Evolutionary conservation across 2,329 filamentous ascomycete genomes (phyloP), one percentile per base, ranked within the genome.

Genomic region (Epichloe glyceriae): DNA sequence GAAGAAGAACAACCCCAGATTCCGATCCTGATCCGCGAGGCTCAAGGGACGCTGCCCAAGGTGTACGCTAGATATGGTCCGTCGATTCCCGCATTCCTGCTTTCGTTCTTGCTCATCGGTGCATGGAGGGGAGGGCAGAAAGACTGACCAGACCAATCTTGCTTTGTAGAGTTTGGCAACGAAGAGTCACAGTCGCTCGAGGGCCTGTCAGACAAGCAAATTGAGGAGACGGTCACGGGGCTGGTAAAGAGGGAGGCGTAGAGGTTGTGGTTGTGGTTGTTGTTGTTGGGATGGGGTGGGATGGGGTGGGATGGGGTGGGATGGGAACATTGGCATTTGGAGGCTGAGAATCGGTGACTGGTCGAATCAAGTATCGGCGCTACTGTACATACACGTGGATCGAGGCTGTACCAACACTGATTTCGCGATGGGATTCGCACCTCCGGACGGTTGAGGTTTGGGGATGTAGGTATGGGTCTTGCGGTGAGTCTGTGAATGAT

Each of bases 1-100:
- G 91, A 98, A 98, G 82, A 94, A 95, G 78, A 87, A 91, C 78
- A 98, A 98, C 75, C 93, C 52, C 75, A 86, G 70, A 90, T 80
- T 46, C 93, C 93, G 50, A 97, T 98, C 70, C 76, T 98, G 75
- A 83, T 98, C 64, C 87, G 93, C 65, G 93, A 97, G 75, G 93
- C 91, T 49, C 74, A 80, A 60, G 88, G 87, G 63, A 88, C 87
- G 50, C 74, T 86, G 66, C 91, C 93, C 57, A 85, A 82, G 69
- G 81, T 98, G 56, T 97, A 85, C 70, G 90, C 91, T 60, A 79
- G 93, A 82, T 98, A 94, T 67, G 91, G 88, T 95, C 70, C 55
- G 64, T 56, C 20, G 5, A 11, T 30, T 34, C 34, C 41, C 15
- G 8, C 42, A 11, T 34, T 14, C n/a, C 15, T 6, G 3, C 3